A percentile compares a stretch with the other conserved stretches of the same genome.
Evolutionary conservation across 192 early-diverging fungal genomes (phyloP).

Genomic region (Coemansia brasiliensis): DNA sequence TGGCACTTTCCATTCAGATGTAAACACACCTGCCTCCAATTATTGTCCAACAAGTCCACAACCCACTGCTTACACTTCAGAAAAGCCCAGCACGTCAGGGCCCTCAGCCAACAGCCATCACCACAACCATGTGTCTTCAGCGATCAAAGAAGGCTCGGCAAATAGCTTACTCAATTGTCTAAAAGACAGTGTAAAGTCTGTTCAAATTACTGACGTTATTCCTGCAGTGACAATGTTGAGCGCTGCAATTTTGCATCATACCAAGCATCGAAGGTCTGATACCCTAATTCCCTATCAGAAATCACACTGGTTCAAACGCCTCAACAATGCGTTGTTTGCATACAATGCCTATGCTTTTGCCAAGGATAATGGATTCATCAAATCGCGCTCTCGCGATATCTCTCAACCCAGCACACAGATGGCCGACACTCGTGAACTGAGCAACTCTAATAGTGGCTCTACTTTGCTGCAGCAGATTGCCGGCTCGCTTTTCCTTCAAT

Average conservation of each 20-base stretch:
- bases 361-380: constrained; percentile 18
- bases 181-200: constrained; percentile 5
- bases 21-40: not conserved
- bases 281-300: constrained; percentile 19
- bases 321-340: constrained; percentile 22
- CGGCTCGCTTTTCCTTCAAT: not conserved
- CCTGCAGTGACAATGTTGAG: constrained; percentile 8
- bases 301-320: constrained; percentile 25
- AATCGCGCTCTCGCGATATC: not conserved
- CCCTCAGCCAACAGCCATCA: not conserved
- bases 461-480: not conserved
- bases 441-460: not conserved
- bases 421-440: too few relatives aligned
- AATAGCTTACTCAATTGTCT: constrained; percentile 14
- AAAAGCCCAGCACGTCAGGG: constrained; percentile 1
- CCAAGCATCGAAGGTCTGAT: constrained; percentile 10
- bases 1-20: not conserved
- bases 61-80: constrained; percentile 5
- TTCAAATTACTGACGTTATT: not conserved
- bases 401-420: too few relatives aligned
- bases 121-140: not conserved
- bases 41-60: not conserved
- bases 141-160: not conserved
- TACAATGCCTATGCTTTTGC: constrained; percentile 21
- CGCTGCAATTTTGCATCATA: constrained; percentile 16